These are phyloP conservation scores for Lagenidium giganteum DNA, from an alignment of 352 stramenopile species.

Conservation along the genomic window DNA sequence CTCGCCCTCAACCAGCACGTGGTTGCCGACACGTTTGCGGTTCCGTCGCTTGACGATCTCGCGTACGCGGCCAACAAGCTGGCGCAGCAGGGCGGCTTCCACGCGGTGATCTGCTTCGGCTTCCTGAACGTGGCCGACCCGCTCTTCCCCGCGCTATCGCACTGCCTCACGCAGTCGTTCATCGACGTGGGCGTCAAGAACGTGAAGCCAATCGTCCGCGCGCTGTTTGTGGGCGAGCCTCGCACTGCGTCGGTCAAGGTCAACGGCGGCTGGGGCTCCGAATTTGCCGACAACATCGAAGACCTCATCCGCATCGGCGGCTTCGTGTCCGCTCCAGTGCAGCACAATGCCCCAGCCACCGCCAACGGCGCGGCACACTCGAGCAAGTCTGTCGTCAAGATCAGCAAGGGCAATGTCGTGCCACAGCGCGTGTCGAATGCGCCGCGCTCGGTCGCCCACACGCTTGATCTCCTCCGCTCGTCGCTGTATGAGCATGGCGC, in stretches of 20 bases:
- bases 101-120: slow-evolving; percentile 72
- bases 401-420: slow-evolving; percentile 71
- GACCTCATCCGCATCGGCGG: slow-evolving; percentile 61
- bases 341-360: slow-evolving; percentile 22
- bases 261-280: slow-evolving; percentile 56
- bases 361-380: too few species aligned
- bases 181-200: slow-evolving; percentile 84
- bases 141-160: slow-evolving; percentile 52
- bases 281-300: slow-evolving; percentile 60
- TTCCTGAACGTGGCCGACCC: slow-evolving; percentile 67
- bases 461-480: slow-evolving; percentile 52
- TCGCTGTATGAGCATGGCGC: slow-evolving; percentile 78
- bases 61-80: slow-evolving; percentile 84
- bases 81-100: slow-evolving; percentile 53
- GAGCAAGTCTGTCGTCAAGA: slow-evolving; percentile 38
- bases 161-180: slow-evolving; percentile 61
- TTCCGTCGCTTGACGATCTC: slow-evolving; percentile 64
- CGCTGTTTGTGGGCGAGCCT: slow-evolving; percentile 76
- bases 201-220: slow-evolving; percentile 70
- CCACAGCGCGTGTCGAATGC: slow-evolving; percentile 49
- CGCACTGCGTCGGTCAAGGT: slow-evolving; percentile 69
- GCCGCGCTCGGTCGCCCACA: slow-evolving; percentile 50
- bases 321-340: slow-evolving; percentile 50
- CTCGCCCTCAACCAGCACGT: slow-evolving; percentile 26
- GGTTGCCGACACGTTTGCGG: slow-evolving; percentile 57